A percentile compares a stretch with the other conserved stretches of the same genome.
phyloP scores from a whole-genome alignment of 2,329 filamentous ascomycete genomes.

The Aspergillus pseudotamarii region DNA sequence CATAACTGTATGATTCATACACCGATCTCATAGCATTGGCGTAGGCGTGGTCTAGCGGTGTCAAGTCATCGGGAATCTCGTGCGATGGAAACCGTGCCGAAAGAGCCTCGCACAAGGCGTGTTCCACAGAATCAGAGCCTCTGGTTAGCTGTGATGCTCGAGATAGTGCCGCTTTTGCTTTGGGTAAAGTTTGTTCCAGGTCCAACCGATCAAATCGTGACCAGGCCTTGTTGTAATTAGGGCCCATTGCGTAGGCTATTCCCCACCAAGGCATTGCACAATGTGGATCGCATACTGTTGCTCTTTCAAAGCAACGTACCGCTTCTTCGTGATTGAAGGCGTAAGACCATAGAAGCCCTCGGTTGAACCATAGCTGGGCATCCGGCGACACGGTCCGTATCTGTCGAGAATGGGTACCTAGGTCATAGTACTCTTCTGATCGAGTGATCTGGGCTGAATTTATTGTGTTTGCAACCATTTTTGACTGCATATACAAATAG shows the following conservation, averaged over 20 bases:
- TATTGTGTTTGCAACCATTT: no score
- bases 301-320: constrained; percentile 46
- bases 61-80: no score
- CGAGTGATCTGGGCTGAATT: no score
- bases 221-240: constrained; percentile 58
- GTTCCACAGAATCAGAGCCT: neutral
- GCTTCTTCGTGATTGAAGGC: no score
- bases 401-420: no score
- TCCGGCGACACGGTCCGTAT: no score
- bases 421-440: no score
- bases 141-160: neutral
- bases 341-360: no score
- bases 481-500: no score
- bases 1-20: neutral
- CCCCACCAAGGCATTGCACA: constrained; percentile 54
- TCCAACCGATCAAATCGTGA: constrained; percentile 49
- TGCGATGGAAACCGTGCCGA: neutral
- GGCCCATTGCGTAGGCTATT: constrained; percentile 51
- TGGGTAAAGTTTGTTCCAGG: constrained; percentile 24
- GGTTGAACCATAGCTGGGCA: no score
- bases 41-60: neutral
- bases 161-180: neutral
- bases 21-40: neutral
- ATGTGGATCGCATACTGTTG: constrained; percentile 42
- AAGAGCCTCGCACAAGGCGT: neutral